phyloP scores from a whole-genome alignment of 108 stramenopile genomes.

The Pseudonitzschia pungens region DNA sequence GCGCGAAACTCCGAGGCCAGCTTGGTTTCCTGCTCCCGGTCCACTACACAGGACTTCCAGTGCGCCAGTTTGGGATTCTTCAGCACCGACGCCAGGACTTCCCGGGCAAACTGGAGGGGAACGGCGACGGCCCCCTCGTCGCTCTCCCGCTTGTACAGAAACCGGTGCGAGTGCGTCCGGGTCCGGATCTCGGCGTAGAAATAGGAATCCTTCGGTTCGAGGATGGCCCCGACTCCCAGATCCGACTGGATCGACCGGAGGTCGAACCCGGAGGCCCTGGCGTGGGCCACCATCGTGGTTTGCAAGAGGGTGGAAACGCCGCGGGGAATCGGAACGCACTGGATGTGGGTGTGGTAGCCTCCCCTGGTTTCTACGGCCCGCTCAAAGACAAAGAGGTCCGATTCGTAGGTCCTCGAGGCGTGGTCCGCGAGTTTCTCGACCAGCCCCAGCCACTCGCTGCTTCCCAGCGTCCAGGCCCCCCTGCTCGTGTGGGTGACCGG shows the following conservation, averaged over 20 bases:
- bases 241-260: conserved; percentile 73
- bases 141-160: conserved; percentile 42
- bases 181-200: conserved; percentile 39
- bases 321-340: conserved; percentile 72
- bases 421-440: conserved; percentile 53
- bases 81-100: conserved; percentile 75
- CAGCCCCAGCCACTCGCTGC: conserved; percentile 52
- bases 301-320: conserved; percentile 36
- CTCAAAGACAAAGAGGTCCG: conserved; percentile 85
- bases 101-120: conserved; percentile 89
- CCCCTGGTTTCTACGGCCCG: conserved; percentile 84
- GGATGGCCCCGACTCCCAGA: conserved; percentile 46
- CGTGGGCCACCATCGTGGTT: conserved; percentile 66
- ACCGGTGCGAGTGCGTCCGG: conserved; percentile 19
- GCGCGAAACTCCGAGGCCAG: conserved; percentile 41
- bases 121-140: conserved; percentile 24
- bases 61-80: conserved; percentile 66
- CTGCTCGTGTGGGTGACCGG: conserved; percentile 72
- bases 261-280: conserved; percentile 50
- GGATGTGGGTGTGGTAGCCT: conserved; percentile 87
- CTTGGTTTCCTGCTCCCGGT: conserved; percentile 70
- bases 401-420: conserved; percentile 57
- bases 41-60: conserved; percentile 85
- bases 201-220: conserved; percentile 30
- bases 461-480: conserved; percentile 54